A percentile compares a stretch with the other conserved stretches of the same genome.
phyloP scores from a whole-genome alignment of 768 basidiomycete genomes.

The Tephrocybe sp. region DNA sequence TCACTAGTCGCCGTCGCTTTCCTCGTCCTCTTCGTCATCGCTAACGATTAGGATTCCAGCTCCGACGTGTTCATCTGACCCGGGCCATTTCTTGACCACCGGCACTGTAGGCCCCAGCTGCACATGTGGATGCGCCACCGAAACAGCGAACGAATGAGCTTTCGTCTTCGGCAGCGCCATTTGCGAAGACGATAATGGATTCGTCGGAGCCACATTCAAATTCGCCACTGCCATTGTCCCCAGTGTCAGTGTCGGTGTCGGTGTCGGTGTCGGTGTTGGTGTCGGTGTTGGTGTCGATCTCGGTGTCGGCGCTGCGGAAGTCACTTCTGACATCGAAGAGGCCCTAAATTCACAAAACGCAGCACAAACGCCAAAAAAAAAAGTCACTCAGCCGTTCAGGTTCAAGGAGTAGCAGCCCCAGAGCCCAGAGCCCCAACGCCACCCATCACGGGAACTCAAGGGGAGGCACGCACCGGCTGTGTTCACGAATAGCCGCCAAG shows the following conservation, averaged over 20 bases:
- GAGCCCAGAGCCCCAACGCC: constrained; percentile 4
- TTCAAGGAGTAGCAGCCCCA: constrained; percentile 5
- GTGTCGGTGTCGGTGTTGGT: constrained; percentile 3
- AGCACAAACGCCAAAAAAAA: constrained; percentile 12
- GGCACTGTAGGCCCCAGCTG: constrained; percentile 6
- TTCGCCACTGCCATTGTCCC: too few relatives aligned
- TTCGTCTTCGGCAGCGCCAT: background rate
- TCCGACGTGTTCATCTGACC: constrained; percentile 29
- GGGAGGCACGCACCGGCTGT: constrained; percentile 46
- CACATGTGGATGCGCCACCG: constrained; percentile 5
- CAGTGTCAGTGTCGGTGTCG: background rate
- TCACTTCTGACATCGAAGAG: constrained; percentile 29
- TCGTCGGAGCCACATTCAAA: background rate
- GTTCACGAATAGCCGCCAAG: constrained; percentile 43
- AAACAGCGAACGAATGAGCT: background rate
- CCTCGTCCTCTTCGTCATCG: constrained; percentile 25
- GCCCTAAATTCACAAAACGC: constrained; percentile 24
- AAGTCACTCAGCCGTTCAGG: constrained; percentile 20
- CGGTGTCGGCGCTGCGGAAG: constrained; percentile 13
- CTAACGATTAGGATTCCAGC: constrained; percentile 45
- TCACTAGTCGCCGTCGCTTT: constrained; percentile 14
- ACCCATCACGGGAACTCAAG: constrained; percentile 7
- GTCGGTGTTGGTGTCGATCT: background rate
- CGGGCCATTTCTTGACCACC: constrained; percentile 42
- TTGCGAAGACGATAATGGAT: background rate